phyloP scores from a whole-genome alignment of 768 basidiomycete genomes.

The Rhizopogon vesiculosus region DNA sequence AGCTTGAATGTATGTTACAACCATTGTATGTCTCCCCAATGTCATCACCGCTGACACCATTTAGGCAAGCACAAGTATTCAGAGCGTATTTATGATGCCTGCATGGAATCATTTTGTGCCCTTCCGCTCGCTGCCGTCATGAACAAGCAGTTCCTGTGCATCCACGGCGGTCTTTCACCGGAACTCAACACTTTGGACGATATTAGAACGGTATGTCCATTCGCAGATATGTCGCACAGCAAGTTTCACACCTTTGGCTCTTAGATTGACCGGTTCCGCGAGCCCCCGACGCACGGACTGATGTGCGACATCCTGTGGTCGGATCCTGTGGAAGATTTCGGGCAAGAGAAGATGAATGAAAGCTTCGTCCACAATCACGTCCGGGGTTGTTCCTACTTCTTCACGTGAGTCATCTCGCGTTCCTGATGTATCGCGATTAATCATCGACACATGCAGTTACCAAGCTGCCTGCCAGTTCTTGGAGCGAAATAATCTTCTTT shows the following conservation, averaged over 20 bases:
- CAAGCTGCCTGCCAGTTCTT: conserved; percentile 96
- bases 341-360: conserved; percentile 86
- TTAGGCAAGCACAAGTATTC: conserved; percentile 99
- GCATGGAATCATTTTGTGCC: conserved; percentile 96
- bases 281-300: conserved; percentile 93
- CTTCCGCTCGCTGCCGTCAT: conserved; percentile 95
- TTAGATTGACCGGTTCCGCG: conserved; percentile 96
- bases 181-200: conserved; percentile 96
- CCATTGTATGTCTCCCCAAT: not conserved
- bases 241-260: not conserved
- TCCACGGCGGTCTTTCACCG: conserved; percentile 95
- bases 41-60: conserved; percentile 5
- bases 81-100: conserved; percentile 92
- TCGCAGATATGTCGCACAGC: not conserved
- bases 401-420: conserved; percentile 48
- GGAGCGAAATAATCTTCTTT: conserved; percentile 93
- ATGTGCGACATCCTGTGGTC: conserved; percentile 99
- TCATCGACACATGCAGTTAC: conserved; percentile 51
- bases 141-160: conserved; percentile 99
- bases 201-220: conserved; percentile 66
- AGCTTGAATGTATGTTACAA: conserved; percentile 80
- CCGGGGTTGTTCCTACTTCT: conserved; percentile 95
- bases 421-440: not conserved
- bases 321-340: conserved; percentile 97
- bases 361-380: conserved; percentile 96